Conservation (phyloP, 2,329 filamentous ascomycete genomes). For the Ceratocystis destructans region DNA sequence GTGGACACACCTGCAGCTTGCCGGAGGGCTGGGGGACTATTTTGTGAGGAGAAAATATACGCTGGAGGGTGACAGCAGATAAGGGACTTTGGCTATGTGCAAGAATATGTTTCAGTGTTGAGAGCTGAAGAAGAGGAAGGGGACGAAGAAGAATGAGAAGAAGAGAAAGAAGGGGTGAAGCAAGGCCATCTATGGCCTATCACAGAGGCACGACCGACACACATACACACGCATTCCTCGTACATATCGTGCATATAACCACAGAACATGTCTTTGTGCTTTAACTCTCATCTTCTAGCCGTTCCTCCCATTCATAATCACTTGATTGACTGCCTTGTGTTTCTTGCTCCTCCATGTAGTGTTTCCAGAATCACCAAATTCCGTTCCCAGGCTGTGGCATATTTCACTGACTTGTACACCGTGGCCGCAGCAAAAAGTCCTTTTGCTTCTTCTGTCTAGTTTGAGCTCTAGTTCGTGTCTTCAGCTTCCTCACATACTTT, state of each 20-base stretch:
- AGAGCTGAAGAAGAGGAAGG: background rate
- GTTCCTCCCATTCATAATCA: background rate
- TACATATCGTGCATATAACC: background rate
- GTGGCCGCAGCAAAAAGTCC: background rate
- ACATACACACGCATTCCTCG: background rate
- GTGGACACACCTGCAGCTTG: background rate
- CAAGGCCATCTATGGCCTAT: background rate
- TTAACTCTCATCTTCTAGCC: background rate
- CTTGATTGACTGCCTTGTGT: background rate
- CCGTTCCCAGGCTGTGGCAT: background rate
- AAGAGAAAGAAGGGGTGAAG: background rate
- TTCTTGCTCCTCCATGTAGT: background rate
- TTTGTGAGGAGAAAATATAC: background rate
- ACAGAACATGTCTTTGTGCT: background rate
- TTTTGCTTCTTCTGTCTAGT: background rate
- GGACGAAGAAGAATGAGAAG: background rate
- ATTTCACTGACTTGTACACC: background rate
- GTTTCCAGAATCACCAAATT: conserved; percentile 1
- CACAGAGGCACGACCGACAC: background rate
- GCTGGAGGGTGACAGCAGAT: background rate
- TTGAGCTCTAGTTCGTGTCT: background rate
- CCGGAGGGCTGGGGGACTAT: background rate
- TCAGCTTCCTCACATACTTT: background rate
- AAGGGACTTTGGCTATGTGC: background rate
- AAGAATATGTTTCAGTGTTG: background rate